Base-by-base conservation (phyloP, 2,329 filamentous ascomycete genomes). In the Calonectria pteridis region DNA sequence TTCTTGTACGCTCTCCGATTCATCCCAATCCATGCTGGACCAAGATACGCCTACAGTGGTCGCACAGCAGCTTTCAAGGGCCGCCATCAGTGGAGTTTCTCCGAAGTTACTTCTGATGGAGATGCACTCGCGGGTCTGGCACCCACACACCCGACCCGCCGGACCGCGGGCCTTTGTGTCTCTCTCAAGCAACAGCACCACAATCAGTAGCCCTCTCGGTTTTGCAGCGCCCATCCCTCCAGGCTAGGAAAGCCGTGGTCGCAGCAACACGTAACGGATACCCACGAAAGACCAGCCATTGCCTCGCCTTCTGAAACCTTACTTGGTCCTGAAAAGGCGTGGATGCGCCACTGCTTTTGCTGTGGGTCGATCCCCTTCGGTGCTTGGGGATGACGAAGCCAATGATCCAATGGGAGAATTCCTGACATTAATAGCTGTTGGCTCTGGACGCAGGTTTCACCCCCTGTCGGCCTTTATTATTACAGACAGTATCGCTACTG, bases 321-420 rank as follows among this genome's bases (percentile, higher is more conserved):
- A 20, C 53, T 50, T 29, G n/a, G 37, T 67, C 18, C 33, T 37
- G 53, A 63, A 46, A 63, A 46, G 53, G 71, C 37, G 64, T 73
- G 69, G 75, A 79, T 64, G 69, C 7, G 71, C 43, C 28, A 63
- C 75, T 66, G 40, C 55, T 73, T 63, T 65, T 69, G 43, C 67
- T 53, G 73, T 71, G 72, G 72, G 69, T 76, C 74, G 62, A 75
- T 72, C 63, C 73, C 58, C 58, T 55, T 68, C 65, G 71, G 75
- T 75, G 64, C 75, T 69, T 62, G 69, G 74, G 71, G 40, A 71
- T 40, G 28, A 37, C 35, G n/a, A 64, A 23, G 53, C 5, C 55
- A 35, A 72, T 46, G 35, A 69, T 58, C 77, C 77, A 79, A 79
- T 78, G 68, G 66, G 76, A 76, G 64, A 62, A 72, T 75, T 73